Percentiles rank a stretch among this genome's conserved stretches.
Conservation (phyloP, 2,329 filamentous ascomycete species). For the Zelopaecilomyces penicillatus region DNA sequence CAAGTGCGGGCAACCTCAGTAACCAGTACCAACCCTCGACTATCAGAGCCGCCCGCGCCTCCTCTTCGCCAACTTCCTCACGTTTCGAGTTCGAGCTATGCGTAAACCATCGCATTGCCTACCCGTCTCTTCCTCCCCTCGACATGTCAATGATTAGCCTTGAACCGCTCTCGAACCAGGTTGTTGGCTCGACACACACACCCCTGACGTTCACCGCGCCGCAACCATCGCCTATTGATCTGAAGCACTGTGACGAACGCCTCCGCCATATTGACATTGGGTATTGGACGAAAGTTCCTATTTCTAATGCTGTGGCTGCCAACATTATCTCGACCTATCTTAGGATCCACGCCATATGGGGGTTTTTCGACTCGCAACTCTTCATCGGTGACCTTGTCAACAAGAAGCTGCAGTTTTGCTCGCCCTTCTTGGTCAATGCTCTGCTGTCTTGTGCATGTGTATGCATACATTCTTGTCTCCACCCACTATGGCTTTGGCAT, state of each 20-base stretch:
- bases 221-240: not conserved
- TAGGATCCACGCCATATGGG: constrained; percentile 24
- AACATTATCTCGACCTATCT: constrained; percentile 24
- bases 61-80: constrained; percentile 11
- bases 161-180: constrained; percentile 1
- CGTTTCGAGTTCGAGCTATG: constrained; percentile 14
- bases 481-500: not conserved
- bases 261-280: constrained; percentile 16
- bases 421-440: constrained; percentile 23
- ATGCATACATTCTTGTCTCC: constrained; percentile 16
- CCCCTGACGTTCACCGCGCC: not conserved
- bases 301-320: constrained; percentile 22
- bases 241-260: constrained; percentile 9
- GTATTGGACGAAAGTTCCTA: constrained; percentile 24
- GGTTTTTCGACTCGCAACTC: constrained; percentile 23
- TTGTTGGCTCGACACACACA: not conserved
- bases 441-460: constrained; percentile 20
- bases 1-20: constrained; percentile 9
- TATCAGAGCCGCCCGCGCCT: constrained; percentile 6
- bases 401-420: constrained; percentile 19
- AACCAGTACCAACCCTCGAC: constrained; percentile 9
- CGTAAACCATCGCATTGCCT: constrained; percentile 10
- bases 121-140: constrained; percentile 11
- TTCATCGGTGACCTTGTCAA: constrained; percentile 24
- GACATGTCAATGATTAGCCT: not conserved